These are phyloP conservation scores for Yamadazyma dendronema DNA, from an alignment of 1,139 yeast genomes.

Conservation along the genomic window DNA sequence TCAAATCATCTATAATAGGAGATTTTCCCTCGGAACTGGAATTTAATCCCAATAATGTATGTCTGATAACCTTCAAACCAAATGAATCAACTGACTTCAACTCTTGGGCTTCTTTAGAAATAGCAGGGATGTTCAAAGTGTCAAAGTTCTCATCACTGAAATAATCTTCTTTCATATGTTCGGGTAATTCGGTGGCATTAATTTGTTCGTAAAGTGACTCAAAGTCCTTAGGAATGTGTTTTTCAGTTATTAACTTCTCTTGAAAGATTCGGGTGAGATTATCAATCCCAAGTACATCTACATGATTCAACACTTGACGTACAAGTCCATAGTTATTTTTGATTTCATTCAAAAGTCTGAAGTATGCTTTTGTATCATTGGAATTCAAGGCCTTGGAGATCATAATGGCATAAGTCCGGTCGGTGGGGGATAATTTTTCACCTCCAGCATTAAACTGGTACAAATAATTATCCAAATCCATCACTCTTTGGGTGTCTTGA, in stretches of 20 bases:
- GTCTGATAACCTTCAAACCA: slow-evolving; percentile 79
- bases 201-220: slow-evolving; percentile 29
- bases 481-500: slow-evolving; percentile 25
- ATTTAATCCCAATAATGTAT: slow-evolving; percentile 68
- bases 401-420: slow-evolving; percentile 47
- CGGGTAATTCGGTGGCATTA: slow-evolving; percentile 12
- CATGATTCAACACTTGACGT: slow-evolving; percentile 50
- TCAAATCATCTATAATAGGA: slow-evolving; percentile 30
- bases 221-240: slow-evolving; percentile 37
- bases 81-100: slow-evolving; percentile 72
- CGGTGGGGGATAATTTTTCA: slow-evolving; percentile 34
- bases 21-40: slow-evolving; percentile 22
- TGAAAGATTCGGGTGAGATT: slow-evolving; percentile 47
- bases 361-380: slow-evolving; percentile 11
- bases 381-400: slow-evolving; percentile 26
- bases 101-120: slow-evolving; percentile 54
- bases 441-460: slow-evolving; percentile 26
- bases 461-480: slow-evolving; percentile 29
- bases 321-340: slow-evolving; percentile 6
- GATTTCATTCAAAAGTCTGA: slow-evolving; percentile 22
- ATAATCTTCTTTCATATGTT: slow-evolving; percentile 26
- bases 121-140: slow-evolving; percentile 22
- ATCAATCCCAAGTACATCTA: slow-evolving; percentile 70
- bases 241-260: slow-evolving; percentile 21
- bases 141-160: slow-evolving; percentile 20